Evolutionary conservation across 768 basidiomycete species (phyloP).

Genomic region (Hebeloma cylindrosporum): DNA sequence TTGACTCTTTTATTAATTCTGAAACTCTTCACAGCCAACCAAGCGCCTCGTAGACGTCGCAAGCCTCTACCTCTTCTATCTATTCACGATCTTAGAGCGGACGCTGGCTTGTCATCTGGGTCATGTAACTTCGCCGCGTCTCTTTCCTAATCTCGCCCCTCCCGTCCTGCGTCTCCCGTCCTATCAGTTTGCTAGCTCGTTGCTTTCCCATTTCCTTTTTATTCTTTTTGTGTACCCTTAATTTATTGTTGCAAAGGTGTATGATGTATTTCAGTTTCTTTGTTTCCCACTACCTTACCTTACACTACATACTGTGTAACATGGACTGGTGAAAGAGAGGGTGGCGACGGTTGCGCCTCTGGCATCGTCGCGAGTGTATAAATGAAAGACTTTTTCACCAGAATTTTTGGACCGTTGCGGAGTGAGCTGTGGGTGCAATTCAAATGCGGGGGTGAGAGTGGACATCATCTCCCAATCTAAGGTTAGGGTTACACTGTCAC

Average conservation of each 20-base stretch:
- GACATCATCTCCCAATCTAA: constrained; percentile 28
- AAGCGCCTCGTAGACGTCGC: constrained; percentile 20
- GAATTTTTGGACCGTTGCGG: constrained; percentile 6
- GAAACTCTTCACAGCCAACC: constrained; percentile 23
- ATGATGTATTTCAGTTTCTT: constrained; percentile 26
- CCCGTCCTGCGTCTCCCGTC: constrained; percentile 16
- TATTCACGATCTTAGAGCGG: constrained; percentile 19
- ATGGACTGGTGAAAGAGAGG: constrained; percentile 16
- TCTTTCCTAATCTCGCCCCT: constrained; percentile 11
- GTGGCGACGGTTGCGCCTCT: constrained; percentile 16
- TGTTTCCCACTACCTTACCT: constrained; percentile 17
- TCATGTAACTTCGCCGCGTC: no score
- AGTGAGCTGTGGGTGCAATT: background rate
- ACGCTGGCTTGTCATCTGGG: constrained; percentile 17
- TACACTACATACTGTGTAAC: constrained; percentile 12
- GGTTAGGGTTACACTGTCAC: constrained; percentile 35
- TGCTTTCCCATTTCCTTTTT: constrained; percentile 21
- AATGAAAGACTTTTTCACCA: constrained; percentile 7
- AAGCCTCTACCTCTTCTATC: no score
- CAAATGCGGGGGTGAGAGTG: constrained; percentile 9
- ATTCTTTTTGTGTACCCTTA: constrained; percentile 36
- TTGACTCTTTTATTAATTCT: constrained; percentile 1
- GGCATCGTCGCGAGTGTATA: constrained; percentile 10
- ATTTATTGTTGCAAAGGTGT: constrained; percentile 39
- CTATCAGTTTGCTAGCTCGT: constrained; percentile 17